Evolutionary conservation across 2,329 filamentous ascomycete species (phyloP), one percentile per base, ranked within the genome.

Genomic region (Ophiostoma populinum): DNA sequence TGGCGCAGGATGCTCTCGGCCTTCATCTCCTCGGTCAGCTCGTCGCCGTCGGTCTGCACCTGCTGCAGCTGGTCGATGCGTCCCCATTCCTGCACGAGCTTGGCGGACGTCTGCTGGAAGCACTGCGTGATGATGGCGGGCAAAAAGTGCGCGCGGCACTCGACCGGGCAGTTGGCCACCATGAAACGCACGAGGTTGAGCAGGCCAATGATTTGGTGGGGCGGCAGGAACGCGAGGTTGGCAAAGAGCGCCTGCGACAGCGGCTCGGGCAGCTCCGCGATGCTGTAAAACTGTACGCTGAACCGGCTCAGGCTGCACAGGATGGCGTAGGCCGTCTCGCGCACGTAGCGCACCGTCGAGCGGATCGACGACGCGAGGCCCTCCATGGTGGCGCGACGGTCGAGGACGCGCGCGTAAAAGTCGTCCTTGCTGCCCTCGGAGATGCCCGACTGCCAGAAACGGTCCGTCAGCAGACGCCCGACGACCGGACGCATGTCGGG

Each of bases 381-480:
- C 55, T 98, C 90, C 38, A 93, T 71, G 0, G 85, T 93, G 26
- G 69, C 70, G 55, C 85, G 92, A 37, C 90, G 93, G 21, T 83
- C 80, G 37, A 83, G 74, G 2, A 98, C 87, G 26, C 82, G 73
- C 21, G 83, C 80, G 54, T 94, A 95, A 52, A 98, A 98, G 39
- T 95, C 87, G 42, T 95, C 90, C 52, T 90, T 85, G 47, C 82
- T 95, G 18, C 92, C 90, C 42, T 78, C 80, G 0, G 90, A 95
- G 34, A 98, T 98, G 8, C 90, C 90, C 6, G 86, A 83, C 61
- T 98, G 90, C 90, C 90, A 98, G 53, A 98, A 98, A 17, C 90
- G 70, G 55, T 98, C 90, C 11, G 85, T 92, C 16, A 98, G 60
- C 15, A 95, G 83, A 16, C 81, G 71, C 28, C 74, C 70, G 25